Base-by-base conservation (phyloP, 139 green algal species). In the Diplosphaera chodatii region DNA sequence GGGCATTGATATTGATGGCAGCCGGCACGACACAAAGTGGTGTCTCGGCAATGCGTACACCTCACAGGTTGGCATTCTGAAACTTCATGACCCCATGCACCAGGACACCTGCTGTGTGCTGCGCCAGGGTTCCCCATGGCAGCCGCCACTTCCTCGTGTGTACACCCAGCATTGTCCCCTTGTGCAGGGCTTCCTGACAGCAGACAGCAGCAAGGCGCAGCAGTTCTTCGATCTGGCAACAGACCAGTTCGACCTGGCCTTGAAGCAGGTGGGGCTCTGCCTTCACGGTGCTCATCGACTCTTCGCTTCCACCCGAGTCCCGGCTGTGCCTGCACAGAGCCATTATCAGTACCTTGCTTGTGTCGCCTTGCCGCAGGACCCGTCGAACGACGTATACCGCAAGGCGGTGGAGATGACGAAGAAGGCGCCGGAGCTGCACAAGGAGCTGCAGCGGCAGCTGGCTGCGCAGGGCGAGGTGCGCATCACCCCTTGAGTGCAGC, bases 41-140 rank as follows among this genome's bases (percentile, higher is more conserved):
- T 98, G 94, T 79, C 79, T 99, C 31, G 94, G 94, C 27, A 98
- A 98, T 73, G 94, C 94, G 10, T 95, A 93, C 84, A 98, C 94
- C 8, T 82, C 74, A 27, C 77, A 88, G 68, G 83, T 69, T 28
- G 37, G 55, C n/a, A 40, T 15, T 31, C 6, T 55, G n/a, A n/a
- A n/a, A n/a, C n/a, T n/a, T n/a, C n/a, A n/a, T n/a, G n/a, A n/a
- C n/a, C n/a, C n/a, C n/a, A n/a, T n/a, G n/a, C n/a, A n/a, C n/a
- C n/a, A n/a, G n/a, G n/a, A n/a, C n/a, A n/a, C n/a, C n/a, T n/a
- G n/a, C n/a, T n/a, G n/a, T n/a, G n/a, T n/a, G n/a, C n/a, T n/a
- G n/a, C n/a, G n/a, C n/a, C n/a, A n/a, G n/a, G n/a, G n/a, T n/a
- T n/a, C n/a, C n/a, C n/a, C n/a, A n/a, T n/a, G n/a, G n/a, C n/a